Evolutionary conservation across 345 rosid genomes (phyloP).

Genomic region (Corymbia maculata): DNA sequence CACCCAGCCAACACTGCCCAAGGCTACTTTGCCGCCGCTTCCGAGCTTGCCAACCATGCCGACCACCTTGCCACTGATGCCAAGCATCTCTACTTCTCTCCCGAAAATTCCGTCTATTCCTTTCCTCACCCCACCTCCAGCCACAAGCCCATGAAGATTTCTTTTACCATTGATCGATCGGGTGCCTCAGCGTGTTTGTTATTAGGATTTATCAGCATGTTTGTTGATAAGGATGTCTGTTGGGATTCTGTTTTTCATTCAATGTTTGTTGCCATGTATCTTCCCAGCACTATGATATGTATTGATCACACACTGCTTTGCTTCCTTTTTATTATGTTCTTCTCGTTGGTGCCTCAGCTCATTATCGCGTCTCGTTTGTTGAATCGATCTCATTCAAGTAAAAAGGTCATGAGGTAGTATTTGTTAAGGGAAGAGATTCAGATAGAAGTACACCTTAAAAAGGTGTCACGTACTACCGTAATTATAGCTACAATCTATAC

Average conservation of each 20-base stretch:
- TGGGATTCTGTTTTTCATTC: not conserved
- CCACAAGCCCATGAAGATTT: no score
- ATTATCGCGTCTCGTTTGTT: no score
- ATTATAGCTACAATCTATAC: no score
- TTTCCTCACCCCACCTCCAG: no score
- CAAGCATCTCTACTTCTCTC: constrained; percentile 16
- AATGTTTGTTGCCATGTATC: not conserved
- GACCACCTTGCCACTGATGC: constrained; percentile 4
- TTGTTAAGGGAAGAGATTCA: no score
- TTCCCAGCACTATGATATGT: not conserved
- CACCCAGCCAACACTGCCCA: not conserved
- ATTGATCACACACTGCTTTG: not conserved
- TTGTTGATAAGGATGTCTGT: not conserved
- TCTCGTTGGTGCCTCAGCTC: accelerated
- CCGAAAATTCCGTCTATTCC: constrained; percentile 5
- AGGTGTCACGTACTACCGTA: no score
- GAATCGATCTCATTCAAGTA: not conserved
- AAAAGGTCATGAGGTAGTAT: no score
- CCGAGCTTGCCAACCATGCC: no score
- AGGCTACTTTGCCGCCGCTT: no score
- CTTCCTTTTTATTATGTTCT: not conserved
- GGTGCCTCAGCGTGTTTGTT: not conserved
- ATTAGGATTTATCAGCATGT: not conserved
- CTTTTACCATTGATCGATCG: not conserved
- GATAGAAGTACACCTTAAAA: no score